Base-by-base conservation (phyloP, 768 basidiomycete species). In the Dioszegia hungarica region DNA sequence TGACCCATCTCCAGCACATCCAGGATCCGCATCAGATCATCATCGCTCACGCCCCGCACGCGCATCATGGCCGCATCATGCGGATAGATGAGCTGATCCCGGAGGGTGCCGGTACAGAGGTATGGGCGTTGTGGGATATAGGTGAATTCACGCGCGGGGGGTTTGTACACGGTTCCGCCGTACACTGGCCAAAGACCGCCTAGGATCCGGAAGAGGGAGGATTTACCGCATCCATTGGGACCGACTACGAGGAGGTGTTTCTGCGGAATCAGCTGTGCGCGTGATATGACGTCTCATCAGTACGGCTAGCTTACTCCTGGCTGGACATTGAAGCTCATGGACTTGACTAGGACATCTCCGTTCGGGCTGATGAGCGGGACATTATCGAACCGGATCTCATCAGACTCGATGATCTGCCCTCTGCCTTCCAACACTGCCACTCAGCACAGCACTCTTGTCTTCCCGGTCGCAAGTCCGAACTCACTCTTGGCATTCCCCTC, bases 341-440 rank as follows among this genome's bases (percentile, higher is more conserved):
- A 85, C 75, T 82, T 83, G 50, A 99, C 82, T 3, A 99, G 81
- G 15, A 98, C 82, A 66, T 98, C 94, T 5, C 93, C 93, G 62
- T 95, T 97, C 1, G 94, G 94, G 11, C 91, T 93, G 25, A 98
- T 86, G 57, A 99, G 91, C 0, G 94, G 94, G 1, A 99, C 94
- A 56, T 86, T 82, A 64, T 93, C 88, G 63, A 99, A 95, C 33
- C 85, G 81, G 67, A 99, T 95, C 54, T 74, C 72, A 34, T 92
- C 88, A 0, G 89, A 87, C 62, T 88, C 85, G 31, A 90, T 80
- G 27, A 94, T 80, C 67, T 85, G 78, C 1, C 94, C 94, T 31
- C 87, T 83, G 5, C 88, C 84, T 56, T 82, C 80, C 27, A 94
- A 80, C 44, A 93, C 91, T 94, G 63, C 8, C 19, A 24, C 12